Conservation (phyloP, 768 basidiomycete genomes). For the Boletus subcaerulescens region DNA sequence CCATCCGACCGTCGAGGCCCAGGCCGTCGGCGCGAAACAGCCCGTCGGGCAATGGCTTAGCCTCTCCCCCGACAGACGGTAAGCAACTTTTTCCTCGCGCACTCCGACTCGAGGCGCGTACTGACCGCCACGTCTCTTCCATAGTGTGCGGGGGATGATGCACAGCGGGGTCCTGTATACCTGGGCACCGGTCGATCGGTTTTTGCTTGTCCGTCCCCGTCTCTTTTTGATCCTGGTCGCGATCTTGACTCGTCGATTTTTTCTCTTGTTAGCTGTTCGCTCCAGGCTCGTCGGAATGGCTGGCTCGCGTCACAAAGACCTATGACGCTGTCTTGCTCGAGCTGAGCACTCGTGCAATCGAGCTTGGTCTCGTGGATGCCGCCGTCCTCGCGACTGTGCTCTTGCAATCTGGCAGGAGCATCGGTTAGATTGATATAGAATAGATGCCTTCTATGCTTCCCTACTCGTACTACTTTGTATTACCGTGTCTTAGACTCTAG, state of each 20-base stretch:
- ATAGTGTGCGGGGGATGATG: slow-evolving; percentile 43
- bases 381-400: slow-evolving; percentile 51
- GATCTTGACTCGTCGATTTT: neutral
- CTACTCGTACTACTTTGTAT: too few relatives aligned
- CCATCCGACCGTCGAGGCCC: slow-evolving; percentile 52
- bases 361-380: slow-evolving; percentile 51
- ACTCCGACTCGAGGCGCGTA: neutral
- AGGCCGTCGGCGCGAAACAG: slow-evolving; percentile 48
- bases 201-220: slow-evolving; percentile 37
- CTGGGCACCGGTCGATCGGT: slow-evolving; percentile 54
- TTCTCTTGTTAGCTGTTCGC: slow-evolving; percentile 43
- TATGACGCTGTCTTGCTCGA: slow-evolving; percentile 50
- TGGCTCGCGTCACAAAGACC: slow-evolving; percentile 50
- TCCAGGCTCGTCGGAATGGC: slow-evolving; percentile 36
- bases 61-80: slow-evolving; percentile 48
- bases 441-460: too few relatives aligned
- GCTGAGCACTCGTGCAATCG: slow-evolving; percentile 52
- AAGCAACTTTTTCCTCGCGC: slow-evolving; percentile 7
- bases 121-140: neutral
- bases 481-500: too few relatives aligned
- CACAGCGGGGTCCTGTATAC: slow-evolving; percentile 48
- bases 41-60: slow-evolving; percentile 51
- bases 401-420: slow-evolving; percentile 58
- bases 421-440: slow-evolving; percentile 40
- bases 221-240: neutral